Conservation (phyloP, 768 basidiomycete genomes). For the Suillus clintonianus region DNA sequence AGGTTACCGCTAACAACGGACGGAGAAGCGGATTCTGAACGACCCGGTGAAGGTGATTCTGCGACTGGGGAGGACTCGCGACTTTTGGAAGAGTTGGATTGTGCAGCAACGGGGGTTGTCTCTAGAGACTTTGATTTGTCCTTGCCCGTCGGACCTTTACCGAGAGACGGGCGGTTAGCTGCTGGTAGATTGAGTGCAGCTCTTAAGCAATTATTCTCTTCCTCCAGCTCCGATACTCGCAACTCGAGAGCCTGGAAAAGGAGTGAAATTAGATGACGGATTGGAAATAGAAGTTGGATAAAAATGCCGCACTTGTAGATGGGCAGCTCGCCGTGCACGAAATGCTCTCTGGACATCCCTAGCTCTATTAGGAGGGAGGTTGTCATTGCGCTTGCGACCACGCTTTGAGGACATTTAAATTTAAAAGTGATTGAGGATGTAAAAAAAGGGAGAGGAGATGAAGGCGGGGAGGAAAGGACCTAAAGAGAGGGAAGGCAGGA, state of each 20-base stretch:
- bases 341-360: conserved; percentile 90
- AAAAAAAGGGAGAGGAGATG: conserved; percentile 23
- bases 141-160: conserved; percentile 86
- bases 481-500: conserved; percentile 36
- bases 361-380: conserved; percentile 67
- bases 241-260: conserved; percentile 71
- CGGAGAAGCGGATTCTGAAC: conserved; percentile 37
- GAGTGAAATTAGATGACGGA: conserved; percentile 34
- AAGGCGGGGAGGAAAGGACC: conserved; percentile 32
- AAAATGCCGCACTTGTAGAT: conserved; percentile 64
- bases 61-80: conserved; percentile 68
- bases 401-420: conserved; percentile 78
- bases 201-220: conserved; percentile 77
- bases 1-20: conserved; percentile 32
- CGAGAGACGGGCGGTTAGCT: conserved; percentile 69
- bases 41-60: conserved; percentile 46
- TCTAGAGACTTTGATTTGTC: conserved; percentile 70
- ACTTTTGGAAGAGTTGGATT: conserved; percentile 49
- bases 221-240: conserved; percentile 80
- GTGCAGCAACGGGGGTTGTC: conserved; percentile 22
- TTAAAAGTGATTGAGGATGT: conserved; percentile 9
- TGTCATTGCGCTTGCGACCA: conserved; percentile 76
- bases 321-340: conserved; percentile 84
- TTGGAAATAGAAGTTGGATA: conserved; percentile 40
- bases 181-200: conserved; percentile 73